Base-by-base conservation (phyloP, 345 rosid genomes). In the Gossypium arboreum region DNA sequence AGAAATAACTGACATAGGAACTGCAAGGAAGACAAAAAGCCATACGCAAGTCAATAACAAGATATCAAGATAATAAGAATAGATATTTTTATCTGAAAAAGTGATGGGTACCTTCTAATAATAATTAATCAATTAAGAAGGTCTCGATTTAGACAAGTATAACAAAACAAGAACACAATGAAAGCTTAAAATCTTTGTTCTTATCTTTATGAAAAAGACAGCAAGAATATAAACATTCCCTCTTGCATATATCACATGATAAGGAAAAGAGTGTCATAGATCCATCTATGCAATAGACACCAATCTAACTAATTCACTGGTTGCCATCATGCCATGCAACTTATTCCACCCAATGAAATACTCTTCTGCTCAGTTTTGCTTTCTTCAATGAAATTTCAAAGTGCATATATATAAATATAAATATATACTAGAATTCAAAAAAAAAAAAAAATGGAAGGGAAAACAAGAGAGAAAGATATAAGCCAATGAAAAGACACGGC, bases 1-100 rank as follows among this genome's bases (percentile, higher is more conserved):
- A 65, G 91, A 88, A 79, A 94, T 81, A 73, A 81, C 55, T 18
- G 89, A 65, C 59, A 91, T 80, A 17, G 94, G 90, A 83, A 94
- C 98, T 94, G 92, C 87, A 80, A 60, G 60, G 39, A 51, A 48
- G 69, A 74, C 22, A 55, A 47, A 80, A 64, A 63, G 22, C 12
- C 68, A 75, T 52, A 17, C 9, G 24, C 11, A 41, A 18, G 43
- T 8, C 18, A 15, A 48, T 25, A 72, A 43, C 60, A 71, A 65
- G 73, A 29, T 34, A 20, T 68, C 56, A 22, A 68, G 55, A 41
- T 5, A 20, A 22, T 72, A 57, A 56, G 18, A 39, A 34, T 18
- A 43, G 2, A 73, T 43, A 45, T 52, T 29, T 34, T 27, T 41
- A 29, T 57, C 9, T 56, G 41, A 27, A 69, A 51, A 34, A 9